A percentile compares a stretch with the other conserved stretches of the same genome.
Conservation (phyloP, 2,329 filamentous ascomycete genomes). For the Neofusicoccum cordaticola region DNA sequence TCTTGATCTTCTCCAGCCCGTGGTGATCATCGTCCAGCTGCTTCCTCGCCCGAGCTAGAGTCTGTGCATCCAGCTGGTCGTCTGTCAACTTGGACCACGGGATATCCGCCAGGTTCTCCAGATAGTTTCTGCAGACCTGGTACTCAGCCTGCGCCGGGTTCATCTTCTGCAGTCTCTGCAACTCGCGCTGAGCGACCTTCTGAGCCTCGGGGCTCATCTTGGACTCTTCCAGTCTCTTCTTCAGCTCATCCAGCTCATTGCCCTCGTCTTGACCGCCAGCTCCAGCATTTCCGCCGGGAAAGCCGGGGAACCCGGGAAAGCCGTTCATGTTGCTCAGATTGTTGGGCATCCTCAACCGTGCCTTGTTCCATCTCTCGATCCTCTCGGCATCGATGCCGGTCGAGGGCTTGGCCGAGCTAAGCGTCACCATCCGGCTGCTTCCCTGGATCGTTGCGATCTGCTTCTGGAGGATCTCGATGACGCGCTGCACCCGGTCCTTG, state of each 20-base stretch:
- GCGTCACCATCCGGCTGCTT: conserved; percentile 79
- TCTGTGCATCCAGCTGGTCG: conserved; percentile 79
- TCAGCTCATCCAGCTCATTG: conserved; percentile 87
- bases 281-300: conserved; percentile 46
- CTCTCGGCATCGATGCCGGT: conserved; percentile 43
- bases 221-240: conserved; percentile 80
- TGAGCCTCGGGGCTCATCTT: conserved; percentile 78
- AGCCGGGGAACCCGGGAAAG: conserved; percentile 39
- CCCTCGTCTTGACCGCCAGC: conserved; percentile 71
- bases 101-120: conserved; percentile 91
- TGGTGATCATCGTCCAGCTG: conserved; percentile 97
- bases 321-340: conserved; percentile 24
- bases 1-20: conserved; percentile 95
- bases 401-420: conserved; percentile 59
- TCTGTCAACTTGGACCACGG: conserved; percentile 85
- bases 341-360: conserved; percentile 13
- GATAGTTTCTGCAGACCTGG: conserved; percentile 86
- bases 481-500: conserved; percentile 73
- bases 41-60: conserved; percentile 73
- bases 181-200: conserved; percentile 86
- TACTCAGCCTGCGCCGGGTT: conserved; percentile 95
- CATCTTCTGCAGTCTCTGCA: conserved; percentile 90
- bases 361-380: conserved; percentile 31
- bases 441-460: conserved; percentile 83
- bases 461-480: conserved; percentile 78